Evolutionary conservation across 805 yeast genomes (phyloP), one percentile per base, ranked within the genome.

Genomic region (Nakazawaea laoshanensis): DNA sequence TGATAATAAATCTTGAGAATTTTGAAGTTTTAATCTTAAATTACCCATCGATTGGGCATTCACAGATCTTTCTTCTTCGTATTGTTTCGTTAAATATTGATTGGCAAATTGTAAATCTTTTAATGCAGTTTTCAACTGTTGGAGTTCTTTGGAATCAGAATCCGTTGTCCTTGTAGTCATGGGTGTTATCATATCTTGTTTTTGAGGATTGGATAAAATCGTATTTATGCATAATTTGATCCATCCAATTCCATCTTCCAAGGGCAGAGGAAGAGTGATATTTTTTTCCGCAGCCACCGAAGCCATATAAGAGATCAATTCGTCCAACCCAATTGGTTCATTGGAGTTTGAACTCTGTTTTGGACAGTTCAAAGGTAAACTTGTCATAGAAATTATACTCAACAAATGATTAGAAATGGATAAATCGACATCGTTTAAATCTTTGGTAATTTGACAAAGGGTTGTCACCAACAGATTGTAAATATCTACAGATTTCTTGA

Each of bases 21-120:
- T 59, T 19, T 54, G 50, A 34, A 66, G 67, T 37, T 74, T 75
- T 37, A 64, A 58, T 15, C 77, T 62, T 41, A 74, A 58, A 28
- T 68, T 68, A 42, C 69, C 75, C 30, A 77, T 65, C 3, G 70
- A 58, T 37, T 66, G 66, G 32, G 61, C 51, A 36, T 77, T 72
- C 39, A 68, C 70, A 11, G 67, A 66, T 36, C 81, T 63, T 35
- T 81, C 82, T 39, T 74, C 71, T 42, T 77, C 82, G 45, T 68
- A 81, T 44, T 78, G 83, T 46, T 74, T 73, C 2, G 79, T 66
- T 35, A 81, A 56, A 47, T 77, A 81, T 39, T 67, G 74, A 50
- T 80, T 86, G 3, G 86, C 80, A 48, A 81, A 70, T 42, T 79
- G 76, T 33, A 81, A 59, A 49, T 81, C 92, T 36, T 64, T 68